These are phyloP conservation scores for Neostapfia colusana DNA, from an alignment of 176 grass and related monocot genomes.

Conservation along the genomic window DNA sequence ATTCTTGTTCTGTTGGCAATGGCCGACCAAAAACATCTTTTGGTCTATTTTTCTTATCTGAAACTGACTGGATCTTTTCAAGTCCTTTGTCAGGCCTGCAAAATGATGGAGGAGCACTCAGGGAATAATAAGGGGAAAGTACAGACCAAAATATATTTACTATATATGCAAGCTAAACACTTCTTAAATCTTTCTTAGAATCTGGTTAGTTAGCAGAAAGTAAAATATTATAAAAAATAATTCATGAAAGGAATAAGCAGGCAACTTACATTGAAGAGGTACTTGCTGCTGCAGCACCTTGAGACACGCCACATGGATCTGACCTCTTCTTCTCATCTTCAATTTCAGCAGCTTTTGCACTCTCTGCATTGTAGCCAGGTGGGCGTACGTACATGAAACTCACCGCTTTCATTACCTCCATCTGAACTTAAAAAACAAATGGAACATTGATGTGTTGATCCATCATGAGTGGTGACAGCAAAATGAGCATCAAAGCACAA, in stretches of 20 bases:
- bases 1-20: slow-evolving; percentile 94
- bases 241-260: slow-evolving; percentile 21
- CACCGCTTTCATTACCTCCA: slow-evolving; percentile 96
- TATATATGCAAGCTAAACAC: neutral
- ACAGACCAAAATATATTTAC: neutral
- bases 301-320: slow-evolving; percentile 40
- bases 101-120: neutral
- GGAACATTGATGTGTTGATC: neutral
- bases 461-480: slow-evolving; percentile 18
- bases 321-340: slow-evolving; percentile 74
- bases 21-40: slow-evolving; percentile 90
- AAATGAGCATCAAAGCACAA: neutral
- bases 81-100: slow-evolving; percentile 49
- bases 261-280: slow-evolving; percentile 57
- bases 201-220: neutral
- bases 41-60: slow-evolving; percentile 73
- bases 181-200: slow-evolving; percentile 17
- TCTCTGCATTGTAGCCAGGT: slow-evolving; percentile 90
- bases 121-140: neutral
- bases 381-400: slow-evolving; percentile 98
- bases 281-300: slow-evolving; percentile 43
- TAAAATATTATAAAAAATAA: neutral
- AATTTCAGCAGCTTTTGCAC: slow-evolving; percentile 94
- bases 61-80: slow-evolving; percentile 41
- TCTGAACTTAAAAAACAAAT: slow-evolving; percentile 52